phyloP scores from a whole-genome alignment of 345 rosid species.

The Ailanthus altissimus region DNA sequence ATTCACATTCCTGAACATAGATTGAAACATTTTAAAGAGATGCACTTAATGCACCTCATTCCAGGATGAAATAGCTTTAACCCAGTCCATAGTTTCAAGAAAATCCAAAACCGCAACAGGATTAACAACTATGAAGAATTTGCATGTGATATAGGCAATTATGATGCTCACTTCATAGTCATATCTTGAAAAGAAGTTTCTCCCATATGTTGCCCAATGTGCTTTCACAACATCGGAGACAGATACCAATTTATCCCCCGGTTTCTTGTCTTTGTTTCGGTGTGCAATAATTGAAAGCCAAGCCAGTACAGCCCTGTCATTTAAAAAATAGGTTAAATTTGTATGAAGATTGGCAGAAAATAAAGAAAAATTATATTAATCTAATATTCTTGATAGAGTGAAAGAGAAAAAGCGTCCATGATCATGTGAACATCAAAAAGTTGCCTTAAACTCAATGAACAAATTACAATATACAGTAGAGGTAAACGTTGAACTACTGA shows the following conservation, averaged over 20 bases:
- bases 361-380: background rate
- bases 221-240: slow-evolving; percentile 83
- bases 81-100: slow-evolving; percentile 5
- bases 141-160: slow-evolving; percentile 1
- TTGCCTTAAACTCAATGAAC: background rate
- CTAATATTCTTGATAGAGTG: background rate
- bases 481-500: background rate
- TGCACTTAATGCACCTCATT: slow-evolving; percentile 21
- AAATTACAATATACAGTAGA: background rate
- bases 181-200: slow-evolving; percentile 91
- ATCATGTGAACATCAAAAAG: slow-evolving; percentile 4
- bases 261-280: slow-evolving; percentile 74
- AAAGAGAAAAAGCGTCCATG: background rate
- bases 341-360: background rate
- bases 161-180: slow-evolving; percentile 76
- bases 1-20: slow-evolving; percentile 75
- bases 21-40: slow-evolving; percentile 18
- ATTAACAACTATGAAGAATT: background rate
- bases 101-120: background rate
- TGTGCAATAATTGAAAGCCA: slow-evolving; percentile 90
- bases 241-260: slow-evolving; percentile 75
- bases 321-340: background rate
- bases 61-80: slow-evolving; percentile 12
- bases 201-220: slow-evolving; percentile 93
- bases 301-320: slow-evolving; percentile 86